Percentiles rank a stretch among this genome's conserved stretches.
phyloP scores from a whole-genome alignment of 2,329 filamentous ascomycete genomes.

The Diaporthe sp. region DNA sequence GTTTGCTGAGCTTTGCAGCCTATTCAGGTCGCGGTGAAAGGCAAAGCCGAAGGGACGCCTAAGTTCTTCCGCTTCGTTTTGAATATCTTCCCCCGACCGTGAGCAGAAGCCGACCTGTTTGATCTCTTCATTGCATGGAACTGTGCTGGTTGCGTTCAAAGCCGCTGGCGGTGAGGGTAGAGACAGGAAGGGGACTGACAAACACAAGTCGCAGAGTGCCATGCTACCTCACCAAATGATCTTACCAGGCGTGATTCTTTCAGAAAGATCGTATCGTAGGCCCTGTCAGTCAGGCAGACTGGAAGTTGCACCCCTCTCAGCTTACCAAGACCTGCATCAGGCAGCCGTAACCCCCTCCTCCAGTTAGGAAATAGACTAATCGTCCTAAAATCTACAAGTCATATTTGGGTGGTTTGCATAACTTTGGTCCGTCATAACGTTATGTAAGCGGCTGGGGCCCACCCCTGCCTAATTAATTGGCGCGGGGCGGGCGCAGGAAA shows the following conservation, averaged over 20 bases:
- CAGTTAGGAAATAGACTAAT: too few species aligned
- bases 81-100: too few species aligned
- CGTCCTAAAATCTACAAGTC: too few species aligned
- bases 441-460: constrained; percentile 12
- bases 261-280: not conserved
- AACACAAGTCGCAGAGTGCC: not conserved
- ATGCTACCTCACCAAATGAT: not conserved
- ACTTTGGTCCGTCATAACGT: not conserved
- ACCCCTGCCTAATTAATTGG: constrained; percentile 28
- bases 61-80: not conserved
- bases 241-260: not conserved
- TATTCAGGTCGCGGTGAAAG: not conserved
- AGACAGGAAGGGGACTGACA: not conserved
- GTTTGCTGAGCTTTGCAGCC: not conserved
- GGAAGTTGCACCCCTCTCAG: too few species aligned
- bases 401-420: too few species aligned
- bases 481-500: constrained; percentile 28
- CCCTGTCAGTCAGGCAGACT: not conserved
- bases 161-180: not conserved
- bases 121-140: not conserved
- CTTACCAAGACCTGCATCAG: too few species aligned
- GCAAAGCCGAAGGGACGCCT: not conserved
- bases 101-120: not conserved
- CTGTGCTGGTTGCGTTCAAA: not conserved
- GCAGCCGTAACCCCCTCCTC: too few species aligned